A percentile compares a stretch with the other conserved stretches of the same genome.
phyloP scores from a whole-genome alignment of 768 basidiomycete species.

The Hemileccinum impolitum region DNA sequence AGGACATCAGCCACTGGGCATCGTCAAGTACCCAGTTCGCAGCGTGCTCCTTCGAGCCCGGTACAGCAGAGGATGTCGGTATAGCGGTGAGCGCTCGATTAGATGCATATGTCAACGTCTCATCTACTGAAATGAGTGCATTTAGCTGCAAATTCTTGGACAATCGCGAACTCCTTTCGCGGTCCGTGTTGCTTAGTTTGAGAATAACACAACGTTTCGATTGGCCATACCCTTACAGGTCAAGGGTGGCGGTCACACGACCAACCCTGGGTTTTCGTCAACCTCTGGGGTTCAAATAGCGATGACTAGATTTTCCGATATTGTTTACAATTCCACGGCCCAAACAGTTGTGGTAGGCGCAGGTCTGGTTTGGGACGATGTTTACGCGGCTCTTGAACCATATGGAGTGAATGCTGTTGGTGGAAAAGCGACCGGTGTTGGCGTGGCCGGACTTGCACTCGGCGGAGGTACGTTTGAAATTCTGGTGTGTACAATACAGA shows the following conservation, averaged over 20 bases:
- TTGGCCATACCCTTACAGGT: conserved; percentile 33
- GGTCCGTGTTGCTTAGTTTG: conserved; percentile 9
- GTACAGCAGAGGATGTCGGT: conserved; percentile 47
- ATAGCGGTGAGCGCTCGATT: conserved; percentile 37
- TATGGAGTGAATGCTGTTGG: conserved; percentile 54
- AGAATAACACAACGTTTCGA: not conserved
- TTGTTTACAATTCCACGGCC: conserved; percentile 34
- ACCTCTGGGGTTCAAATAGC: conserved; percentile 55
- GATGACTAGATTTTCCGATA: conserved; percentile 45
- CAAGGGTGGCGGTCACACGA: conserved; percentile 58
- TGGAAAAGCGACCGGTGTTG: conserved; percentile 49
- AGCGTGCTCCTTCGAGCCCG: conserved; percentile 58
- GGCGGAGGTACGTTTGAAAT: conserved; percentile 44
- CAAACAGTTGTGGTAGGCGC: conserved; percentile 39
- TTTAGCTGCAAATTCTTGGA: conserved; percentile 34
- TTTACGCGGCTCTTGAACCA: conserved; percentile 49
- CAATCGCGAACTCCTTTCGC: conserved; percentile 35
- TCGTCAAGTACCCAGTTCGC: conserved; percentile 44
- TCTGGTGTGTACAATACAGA: too few relatives aligned
- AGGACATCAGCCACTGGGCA: conserved; percentile 50
- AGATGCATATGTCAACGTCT: too few relatives aligned
- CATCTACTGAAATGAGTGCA: not conserved
- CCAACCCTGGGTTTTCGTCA: conserved; percentile 55
- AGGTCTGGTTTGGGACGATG: conserved; percentile 61
- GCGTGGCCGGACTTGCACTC: conserved; percentile 54